Base-by-base conservation (phyloP, 2,329 filamentous ascomycete species). In the Sphaerostilbella broomeana region DNA sequence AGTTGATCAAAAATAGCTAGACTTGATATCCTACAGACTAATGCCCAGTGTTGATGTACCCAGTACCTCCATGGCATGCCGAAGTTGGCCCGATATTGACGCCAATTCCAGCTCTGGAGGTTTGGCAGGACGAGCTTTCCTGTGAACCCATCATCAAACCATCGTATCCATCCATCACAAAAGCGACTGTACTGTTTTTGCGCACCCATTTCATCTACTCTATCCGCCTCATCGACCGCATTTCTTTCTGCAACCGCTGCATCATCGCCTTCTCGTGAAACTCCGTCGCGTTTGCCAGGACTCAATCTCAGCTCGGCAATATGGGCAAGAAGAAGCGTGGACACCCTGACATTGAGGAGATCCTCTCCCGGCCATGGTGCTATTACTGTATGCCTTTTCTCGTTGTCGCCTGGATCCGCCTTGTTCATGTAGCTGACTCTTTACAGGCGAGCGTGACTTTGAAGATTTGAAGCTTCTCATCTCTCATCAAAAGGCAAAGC, bases 401-500 rank as follows among this genome's bases (percentile, higher is more conserved):
- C 17, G 10, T 13, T 11, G 13, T 8, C 7, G 15, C 18, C 13
- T 20, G 9, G 20, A 5, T 12, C 15, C 19, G 12, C 15, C 18
- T 8, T 25, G 6, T 15, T 33, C 15, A 4, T 24, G n/a, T 57
- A 42, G 55, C 59, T 55, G 53, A 48, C 18, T 24, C 13, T 42
- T 28, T 13, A 3, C 40, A 81, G 77, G 77, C 65, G 92, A 98
- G 66, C 85, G 90, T 68, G 90, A 97, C 66, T 98, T 97, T 60
- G 89, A 97, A 62, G 92, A 98, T 62, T 64, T 95, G 32, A 95
- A 95, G 70, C 88, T 97, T 52, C 79, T 98, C 48, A 94, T 95
- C 52, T 89, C 86, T 42, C 92, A 98, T 63, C 92, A 97, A 59
- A 97, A 95, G 62, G 89, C 90, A n/a, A 97, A 97, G 66, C 92